These are phyloP conservation scores for Candida anutae DNA, from an alignment of 1,139 yeast genomes.

Conservation along the genomic window DNA sequence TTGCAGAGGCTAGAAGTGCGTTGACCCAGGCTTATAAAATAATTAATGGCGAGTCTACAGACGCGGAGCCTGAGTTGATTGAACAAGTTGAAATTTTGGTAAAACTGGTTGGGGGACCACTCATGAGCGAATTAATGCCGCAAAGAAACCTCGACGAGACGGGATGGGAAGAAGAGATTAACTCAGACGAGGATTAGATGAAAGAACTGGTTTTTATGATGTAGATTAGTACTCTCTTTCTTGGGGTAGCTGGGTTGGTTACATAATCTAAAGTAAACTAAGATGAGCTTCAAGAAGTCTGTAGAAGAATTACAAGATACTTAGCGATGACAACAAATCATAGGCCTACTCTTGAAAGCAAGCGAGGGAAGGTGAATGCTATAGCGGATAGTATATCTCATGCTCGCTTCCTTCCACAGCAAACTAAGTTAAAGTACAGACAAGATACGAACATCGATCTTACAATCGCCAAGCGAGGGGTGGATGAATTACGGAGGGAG, in stretches of 20 bases:
- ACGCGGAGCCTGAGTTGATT: constrained; percentile 41
- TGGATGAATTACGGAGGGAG: constrained; percentile 14
- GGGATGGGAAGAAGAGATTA: constrained; percentile 41
- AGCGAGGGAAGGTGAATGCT: constrained; percentile 54
- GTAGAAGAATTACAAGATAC: too few species aligned
- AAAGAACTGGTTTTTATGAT: constrained; percentile 24
- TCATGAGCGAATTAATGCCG: constrained; percentile 40
- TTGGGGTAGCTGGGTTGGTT: too few species aligned
- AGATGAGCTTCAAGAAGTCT: background rate
- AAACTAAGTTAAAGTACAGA: constrained; percentile 57
- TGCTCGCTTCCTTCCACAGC: constrained; percentile 65
- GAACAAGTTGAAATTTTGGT: constrained; percentile 45
- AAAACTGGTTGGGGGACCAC: constrained; percentile 52
- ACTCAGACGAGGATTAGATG: constrained; percentile 1
- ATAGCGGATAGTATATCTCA: constrained; percentile 47
- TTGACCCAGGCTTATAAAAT: constrained; percentile 51
- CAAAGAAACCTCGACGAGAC: constrained; percentile 34
- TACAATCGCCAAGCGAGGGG: constrained; percentile 5
- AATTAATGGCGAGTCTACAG: constrained; percentile 33
- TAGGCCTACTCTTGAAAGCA: constrained; percentile 83
- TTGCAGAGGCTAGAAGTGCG: constrained; percentile 44
- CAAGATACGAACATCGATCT: constrained; percentile 18
- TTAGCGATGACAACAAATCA: constrained; percentile 84
- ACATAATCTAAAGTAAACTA: too few species aligned
- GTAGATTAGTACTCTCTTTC: constrained; percentile 16